These are phyloP conservation scores for Biancaea sappan DNA, from an alignment of 306 rosid genomes.

Conservation along the genomic window DNA sequence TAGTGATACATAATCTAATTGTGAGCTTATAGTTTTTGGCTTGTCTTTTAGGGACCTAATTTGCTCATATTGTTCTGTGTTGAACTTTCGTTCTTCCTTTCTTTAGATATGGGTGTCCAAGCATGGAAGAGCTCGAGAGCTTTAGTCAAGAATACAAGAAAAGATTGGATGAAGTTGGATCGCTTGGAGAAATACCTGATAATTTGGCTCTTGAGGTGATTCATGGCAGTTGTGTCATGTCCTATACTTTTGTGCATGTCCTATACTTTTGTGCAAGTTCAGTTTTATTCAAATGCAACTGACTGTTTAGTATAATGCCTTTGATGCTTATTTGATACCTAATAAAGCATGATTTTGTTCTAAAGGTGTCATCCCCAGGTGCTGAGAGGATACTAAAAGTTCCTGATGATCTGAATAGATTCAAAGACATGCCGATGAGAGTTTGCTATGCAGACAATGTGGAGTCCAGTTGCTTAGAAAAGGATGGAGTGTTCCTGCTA, in stretches of 20 bases:
- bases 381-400: conserved; percentile 85
- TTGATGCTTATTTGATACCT: conserved; percentile 31
- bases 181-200: conserved; percentile 79
- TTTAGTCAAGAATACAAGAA: conserved; percentile 72
- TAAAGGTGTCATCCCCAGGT: conserved; percentile 90
- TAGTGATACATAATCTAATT: conserved; percentile 2
- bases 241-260: conserved; percentile 17
- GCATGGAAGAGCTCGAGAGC: conserved; percentile 77
- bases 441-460: conserved; percentile 56
- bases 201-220: conserved; percentile 84
- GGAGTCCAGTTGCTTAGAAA: conserved; percentile 54
- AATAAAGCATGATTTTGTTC: conserved; percentile 26
- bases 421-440: conserved; percentile 78
- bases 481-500: conserved; percentile 62
- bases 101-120: conserved; percentile 88
- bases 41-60: conserved; percentile 1
- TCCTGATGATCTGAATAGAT: conserved; percentile 77
- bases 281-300: conserved; percentile 28
- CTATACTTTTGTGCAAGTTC: neutral
- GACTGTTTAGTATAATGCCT: neutral
- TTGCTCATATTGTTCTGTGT: conserved; percentile 26
- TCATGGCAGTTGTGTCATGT: conserved; percentile 4
- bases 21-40: neutral
- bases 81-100: conserved; percentile 28
- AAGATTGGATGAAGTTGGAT: conserved; percentile 78